phyloP scores from a whole-genome alignment of 495 filamentous ascomycete genomes.

The Staphylotrichum longicolle region DNA sequence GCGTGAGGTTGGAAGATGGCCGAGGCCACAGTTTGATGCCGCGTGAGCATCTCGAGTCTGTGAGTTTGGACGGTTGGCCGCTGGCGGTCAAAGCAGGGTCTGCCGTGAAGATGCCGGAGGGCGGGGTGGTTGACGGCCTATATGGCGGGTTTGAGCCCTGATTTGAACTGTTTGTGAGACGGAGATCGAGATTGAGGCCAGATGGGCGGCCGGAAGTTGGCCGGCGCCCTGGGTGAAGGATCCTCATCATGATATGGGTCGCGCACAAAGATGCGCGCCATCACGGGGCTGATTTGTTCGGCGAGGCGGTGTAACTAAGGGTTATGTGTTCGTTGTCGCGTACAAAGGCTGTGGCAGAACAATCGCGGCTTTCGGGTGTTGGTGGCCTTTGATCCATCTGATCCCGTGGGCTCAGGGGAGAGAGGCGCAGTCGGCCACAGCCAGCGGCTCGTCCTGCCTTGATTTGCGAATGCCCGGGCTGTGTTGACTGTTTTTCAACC shows the following conservation, averaged over 20 bases:
- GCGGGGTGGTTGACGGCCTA: background rate
- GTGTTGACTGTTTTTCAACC: background rate
- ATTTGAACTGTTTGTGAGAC: background rate
- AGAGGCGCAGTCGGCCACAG: background rate
- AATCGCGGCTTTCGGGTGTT: background rate
- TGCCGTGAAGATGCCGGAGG: background rate
- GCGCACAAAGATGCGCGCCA: background rate
- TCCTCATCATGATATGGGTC: conserved; percentile 2
- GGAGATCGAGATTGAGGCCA: conserved; percentile 2
- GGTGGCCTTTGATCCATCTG: background rate
- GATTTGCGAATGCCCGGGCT: background rate
- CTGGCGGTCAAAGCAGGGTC: background rate
- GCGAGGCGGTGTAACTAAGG: conserved; percentile 1
- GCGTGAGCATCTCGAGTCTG: background rate
- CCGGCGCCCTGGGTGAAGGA: background rate
- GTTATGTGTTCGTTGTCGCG: background rate
- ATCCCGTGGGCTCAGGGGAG: background rate
- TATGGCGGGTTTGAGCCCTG: conserved; percentile 2
- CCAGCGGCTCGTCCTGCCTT: background rate
- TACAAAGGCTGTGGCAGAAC: background rate
- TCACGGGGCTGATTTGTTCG: background rate
- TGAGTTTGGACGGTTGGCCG: background rate
- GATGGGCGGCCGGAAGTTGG: conserved; percentile 2
- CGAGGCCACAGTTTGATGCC: background rate
- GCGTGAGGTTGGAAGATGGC: background rate